A percentile compares a stretch with the other conserved stretches of the same genome.
Conservation (phyloP, 2,329 filamentous ascomycete species). For the Periconia macrospinosa region DNA sequence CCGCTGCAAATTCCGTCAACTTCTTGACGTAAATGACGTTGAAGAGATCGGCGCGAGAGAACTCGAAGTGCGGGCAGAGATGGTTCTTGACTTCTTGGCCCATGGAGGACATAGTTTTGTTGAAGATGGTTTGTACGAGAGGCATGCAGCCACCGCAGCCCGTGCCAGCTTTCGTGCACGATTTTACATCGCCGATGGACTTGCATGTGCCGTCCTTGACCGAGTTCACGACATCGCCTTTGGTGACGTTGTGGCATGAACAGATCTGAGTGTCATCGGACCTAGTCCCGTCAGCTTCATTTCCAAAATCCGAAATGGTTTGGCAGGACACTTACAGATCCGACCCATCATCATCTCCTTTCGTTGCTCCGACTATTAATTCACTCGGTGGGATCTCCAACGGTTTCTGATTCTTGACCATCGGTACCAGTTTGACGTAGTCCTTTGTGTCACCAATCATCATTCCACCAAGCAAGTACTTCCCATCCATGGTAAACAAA, state of each 20-base stretch:
- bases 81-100: constrained; percentile 87
- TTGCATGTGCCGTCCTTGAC: constrained; percentile 81
- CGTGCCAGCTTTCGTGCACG: constrained; percentile 88
- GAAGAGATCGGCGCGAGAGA: constrained; percentile 85
- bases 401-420: constrained; percentile 81
- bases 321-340: constrained; percentile 60
- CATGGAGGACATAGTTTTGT: constrained; percentile 81
- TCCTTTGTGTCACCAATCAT: constrained; percentile 94
- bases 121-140: constrained; percentile 86
- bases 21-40: constrained; percentile 84
- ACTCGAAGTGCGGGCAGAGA: constrained; percentile 80
- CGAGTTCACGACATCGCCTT: constrained; percentile 72
- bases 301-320: background rate
- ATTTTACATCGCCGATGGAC: constrained; percentile 79
- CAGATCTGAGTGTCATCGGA: constrained; percentile 87
- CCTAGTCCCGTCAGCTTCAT: constrained; percentile 32
- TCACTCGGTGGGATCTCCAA: constrained; percentile 78
- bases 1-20: constrained; percentile 69
- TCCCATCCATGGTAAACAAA: constrained; percentile 84
- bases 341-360: constrained; percentile 73
- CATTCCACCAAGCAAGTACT: constrained; percentile 91
- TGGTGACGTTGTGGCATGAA: constrained; percentile 90
- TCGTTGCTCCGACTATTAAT: constrained; percentile 78
- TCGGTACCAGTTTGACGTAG: constrained; percentile 84
- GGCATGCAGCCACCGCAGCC: constrained; percentile 91